Conservation (phyloP, 495 filamentous ascomycete genomes). For the Collariella sp. region DNA sequence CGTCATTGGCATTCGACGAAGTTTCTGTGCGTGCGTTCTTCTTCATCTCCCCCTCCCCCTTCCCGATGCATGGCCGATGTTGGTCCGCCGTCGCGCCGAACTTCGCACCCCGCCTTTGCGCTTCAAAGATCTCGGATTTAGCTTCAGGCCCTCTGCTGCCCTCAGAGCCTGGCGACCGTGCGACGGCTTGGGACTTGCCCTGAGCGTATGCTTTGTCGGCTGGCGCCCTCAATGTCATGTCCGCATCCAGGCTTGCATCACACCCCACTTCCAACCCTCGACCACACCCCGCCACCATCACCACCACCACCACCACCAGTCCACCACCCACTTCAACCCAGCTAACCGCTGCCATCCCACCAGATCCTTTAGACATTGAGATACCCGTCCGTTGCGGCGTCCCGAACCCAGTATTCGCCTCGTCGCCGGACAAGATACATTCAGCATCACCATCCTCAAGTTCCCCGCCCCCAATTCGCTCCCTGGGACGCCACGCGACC, state of each 20-base stretch:
- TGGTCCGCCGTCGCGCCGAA: not conserved
- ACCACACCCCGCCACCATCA: not conserved
- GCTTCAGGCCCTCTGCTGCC: too few species aligned
- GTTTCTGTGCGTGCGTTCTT: slow-evolving; percentile 18
- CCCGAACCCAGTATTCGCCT: slow-evolving; percentile 9
- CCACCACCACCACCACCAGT: too few species aligned
- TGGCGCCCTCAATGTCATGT: not conserved
- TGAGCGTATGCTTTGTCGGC: not conserved
- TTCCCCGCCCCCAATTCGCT: not conserved
- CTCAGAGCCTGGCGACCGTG: not conserved
- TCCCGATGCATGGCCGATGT: not conserved
- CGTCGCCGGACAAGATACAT: not conserved
- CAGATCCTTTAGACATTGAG: slow-evolving; percentile 25
- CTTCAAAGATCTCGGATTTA: not conserved
- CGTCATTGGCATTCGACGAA: slow-evolving; percentile 21
- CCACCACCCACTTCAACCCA: too few species aligned
- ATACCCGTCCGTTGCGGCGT: slow-evolving; percentile 20
- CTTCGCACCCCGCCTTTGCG: not conserved
- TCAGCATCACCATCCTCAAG: not conserved
- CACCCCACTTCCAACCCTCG: not conserved
- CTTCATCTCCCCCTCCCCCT: not conserved
- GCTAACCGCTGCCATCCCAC: slow-evolving; percentile 7
- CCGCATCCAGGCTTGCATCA: not conserved
- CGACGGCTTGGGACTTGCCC: not conserved
- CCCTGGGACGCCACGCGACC: not conserved